phyloP scores from a whole-genome alignment of 2,329 filamentous ascomycete genomes.

The Ascochyta viciae-villosae region DNA sequence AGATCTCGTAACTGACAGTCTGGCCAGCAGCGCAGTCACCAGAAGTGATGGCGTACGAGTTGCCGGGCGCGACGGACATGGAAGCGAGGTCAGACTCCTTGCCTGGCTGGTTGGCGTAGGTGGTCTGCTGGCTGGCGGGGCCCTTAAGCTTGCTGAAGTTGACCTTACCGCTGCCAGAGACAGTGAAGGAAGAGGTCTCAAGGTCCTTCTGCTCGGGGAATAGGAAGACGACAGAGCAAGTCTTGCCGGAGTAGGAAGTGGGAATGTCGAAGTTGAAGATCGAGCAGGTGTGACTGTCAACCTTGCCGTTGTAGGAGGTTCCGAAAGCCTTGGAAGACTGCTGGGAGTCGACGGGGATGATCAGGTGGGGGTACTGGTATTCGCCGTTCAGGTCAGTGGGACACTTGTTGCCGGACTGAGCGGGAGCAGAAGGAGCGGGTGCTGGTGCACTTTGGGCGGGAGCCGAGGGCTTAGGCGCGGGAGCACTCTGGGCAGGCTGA shows the following conservation, averaged over 20 bases:
- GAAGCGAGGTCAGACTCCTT: slow-evolving; percentile 52
- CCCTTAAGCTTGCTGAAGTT: slow-evolving; percentile 60
- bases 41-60: slow-evolving; percentile 59
- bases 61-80: slow-evolving; percentile 59
- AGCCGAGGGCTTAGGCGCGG: slow-evolving; percentile 4
- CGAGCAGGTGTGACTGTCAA: slow-evolving; percentile 54
- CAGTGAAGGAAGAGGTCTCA: slow-evolving; percentile 65
- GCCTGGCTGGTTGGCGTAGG: slow-evolving; percentile 61
- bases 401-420: slow-evolving; percentile 20
- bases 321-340: slow-evolving; percentile 61
- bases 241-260: slow-evolving; percentile 60
- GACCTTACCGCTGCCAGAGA: slow-evolving; percentile 61
- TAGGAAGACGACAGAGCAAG: slow-evolving; percentile 70
- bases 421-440: slow-evolving; percentile 5
- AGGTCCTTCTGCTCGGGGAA: slow-evolving; percentile 65
- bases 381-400: slow-evolving; percentile 33
- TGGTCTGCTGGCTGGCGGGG: slow-evolving; percentile 58
- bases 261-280: slow-evolving; percentile 76
- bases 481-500: neutral
- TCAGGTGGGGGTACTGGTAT: slow-evolving; percentile 64
- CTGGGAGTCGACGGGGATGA: slow-evolving; percentile 65
- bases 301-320: slow-evolving; percentile 62
- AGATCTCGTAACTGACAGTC: slow-evolving; percentile 61
- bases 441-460: neutral
- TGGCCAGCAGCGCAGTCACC: slow-evolving; percentile 64